Conservation (phyloP, 345 rosid species). For the Syzygium aqueum region DNA sequence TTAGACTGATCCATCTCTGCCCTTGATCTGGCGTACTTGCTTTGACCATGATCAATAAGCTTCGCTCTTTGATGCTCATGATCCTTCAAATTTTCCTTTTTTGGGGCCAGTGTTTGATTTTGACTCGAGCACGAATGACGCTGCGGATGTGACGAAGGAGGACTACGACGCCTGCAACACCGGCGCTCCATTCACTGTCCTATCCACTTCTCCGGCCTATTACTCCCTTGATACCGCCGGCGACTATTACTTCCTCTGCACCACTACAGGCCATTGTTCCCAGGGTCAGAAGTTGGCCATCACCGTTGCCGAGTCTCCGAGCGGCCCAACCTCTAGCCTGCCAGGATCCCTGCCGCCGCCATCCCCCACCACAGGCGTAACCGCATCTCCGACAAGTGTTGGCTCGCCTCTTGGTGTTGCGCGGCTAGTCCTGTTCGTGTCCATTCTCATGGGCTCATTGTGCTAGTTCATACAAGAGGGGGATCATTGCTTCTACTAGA, state of each 20-base stretch:
- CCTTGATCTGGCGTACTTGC: not conserved
- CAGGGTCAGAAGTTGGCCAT: slow-evolving; percentile 22
- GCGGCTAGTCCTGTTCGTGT: not conserved
- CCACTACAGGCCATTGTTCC: slow-evolving; percentile 22
- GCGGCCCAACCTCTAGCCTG: not conserved
- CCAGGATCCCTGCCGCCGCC: not conserved
- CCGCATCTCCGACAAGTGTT: not conserved
- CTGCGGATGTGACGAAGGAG: slow-evolving; percentile 19
- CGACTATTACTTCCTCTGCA: slow-evolving; percentile 23
- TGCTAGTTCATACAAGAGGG: not conserved
- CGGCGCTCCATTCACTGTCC: slow-evolving; percentile 1
- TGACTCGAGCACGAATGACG: slow-evolving; percentile 17
- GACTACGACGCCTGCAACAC: slow-evolving; percentile 27
- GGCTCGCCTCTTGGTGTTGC: not conserved
- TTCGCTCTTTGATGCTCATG: not conserved
- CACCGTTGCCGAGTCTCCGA: not conserved
- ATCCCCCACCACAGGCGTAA: not conserved
- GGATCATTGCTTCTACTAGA: not conserved
- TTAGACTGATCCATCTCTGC: not conserved
- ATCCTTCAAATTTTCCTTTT: not conserved
- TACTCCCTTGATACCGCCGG: slow-evolving; percentile 30
- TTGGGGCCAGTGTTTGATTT: slow-evolving; percentile 24
- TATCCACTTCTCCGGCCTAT: slow-evolving; percentile 14
- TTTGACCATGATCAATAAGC: not conserved
- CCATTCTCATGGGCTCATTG: not conserved